phyloP scores from a whole-genome alignment of 352 stramenopile species.

The Blastocystis sp. region DNA sequence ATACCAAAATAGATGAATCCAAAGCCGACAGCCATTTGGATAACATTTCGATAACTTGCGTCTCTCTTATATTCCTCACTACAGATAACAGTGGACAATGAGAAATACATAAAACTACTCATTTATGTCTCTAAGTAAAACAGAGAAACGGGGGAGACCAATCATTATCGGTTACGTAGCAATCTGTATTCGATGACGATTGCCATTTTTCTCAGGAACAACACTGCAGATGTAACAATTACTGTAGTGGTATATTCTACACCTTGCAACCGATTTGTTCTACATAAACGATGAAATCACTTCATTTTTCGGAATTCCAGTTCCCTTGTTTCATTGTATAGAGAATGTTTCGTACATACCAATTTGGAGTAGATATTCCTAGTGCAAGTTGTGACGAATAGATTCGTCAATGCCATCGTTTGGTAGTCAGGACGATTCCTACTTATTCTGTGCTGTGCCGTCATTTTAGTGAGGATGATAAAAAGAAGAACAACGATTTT shows the following conservation, averaged over 20 bases:
- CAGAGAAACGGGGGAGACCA: not conserved
- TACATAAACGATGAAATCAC: not conserved
- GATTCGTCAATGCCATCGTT: not conserved
- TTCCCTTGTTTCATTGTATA: not conserved
- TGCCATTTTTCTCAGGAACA: too few relatives aligned
- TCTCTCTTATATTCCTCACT: conserved; percentile 43
- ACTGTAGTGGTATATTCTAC: not conserved
- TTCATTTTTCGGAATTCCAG: not conserved
- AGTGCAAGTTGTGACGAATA: not conserved
- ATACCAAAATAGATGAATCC: conserved; percentile 62
- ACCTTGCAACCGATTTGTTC: not conserved
- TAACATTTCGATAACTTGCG: conserved; percentile 30
- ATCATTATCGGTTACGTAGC: not conserved
- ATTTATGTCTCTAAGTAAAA: not conserved
- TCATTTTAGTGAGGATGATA: not conserved
- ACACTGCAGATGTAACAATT: not conserved
- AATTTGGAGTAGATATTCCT: not conserved
- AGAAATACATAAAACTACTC: not conserved
- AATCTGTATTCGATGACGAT: not conserved
- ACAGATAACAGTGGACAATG: not conserved
- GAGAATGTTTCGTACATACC: not conserved
- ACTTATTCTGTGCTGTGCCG: not conserved
- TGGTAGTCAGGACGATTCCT: not conserved
- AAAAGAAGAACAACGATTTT: not conserved
- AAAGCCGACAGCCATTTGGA: conserved; percentile 43